phyloP scores from a whole-genome alignment of 805 yeast species.

The Hermanozyma aechmeae region DNA sequence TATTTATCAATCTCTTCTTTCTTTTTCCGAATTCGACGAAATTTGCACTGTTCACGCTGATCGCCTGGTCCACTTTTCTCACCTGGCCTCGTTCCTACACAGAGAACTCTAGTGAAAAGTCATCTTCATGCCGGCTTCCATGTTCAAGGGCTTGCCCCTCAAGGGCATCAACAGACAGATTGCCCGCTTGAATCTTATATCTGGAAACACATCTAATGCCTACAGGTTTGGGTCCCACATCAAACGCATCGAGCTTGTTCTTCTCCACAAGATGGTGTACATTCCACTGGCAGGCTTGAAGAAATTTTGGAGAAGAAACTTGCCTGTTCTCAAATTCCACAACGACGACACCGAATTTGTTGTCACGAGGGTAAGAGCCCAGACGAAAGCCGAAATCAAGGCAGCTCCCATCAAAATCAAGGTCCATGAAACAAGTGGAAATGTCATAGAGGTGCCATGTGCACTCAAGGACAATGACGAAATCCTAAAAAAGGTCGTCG shows the following conservation, averaged over 20 bases:
- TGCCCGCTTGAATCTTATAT: slow-evolving; percentile 39
- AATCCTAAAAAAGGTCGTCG: slow-evolving; percentile 50
- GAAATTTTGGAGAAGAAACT: slow-evolving; percentile 63
- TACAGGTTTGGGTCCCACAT: slow-evolving; percentile 14
- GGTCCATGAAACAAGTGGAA: slow-evolving; percentile 25
- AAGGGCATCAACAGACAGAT: slow-evolving; percentile 23
- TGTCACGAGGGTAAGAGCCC: slow-evolving; percentile 44
- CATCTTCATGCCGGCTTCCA: slow-evolving; percentile 1
- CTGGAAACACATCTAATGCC: slow-evolving; percentile 38
- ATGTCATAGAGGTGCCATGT: slow-evolving; percentile 41
- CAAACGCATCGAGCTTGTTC: slow-evolving; percentile 39
- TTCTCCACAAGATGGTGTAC: slow-evolving; percentile 31
- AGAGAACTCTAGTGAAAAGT: no score
- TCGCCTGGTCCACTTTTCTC: no score
- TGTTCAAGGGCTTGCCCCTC: slow-evolving; percentile 7
- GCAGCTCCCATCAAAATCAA: slow-evolving; percentile 39
- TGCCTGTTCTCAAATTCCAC: slow-evolving; percentile 75
- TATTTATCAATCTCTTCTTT: no score
- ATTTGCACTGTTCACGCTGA: no score
- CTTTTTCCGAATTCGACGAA: no score
- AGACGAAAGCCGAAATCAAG: slow-evolving; percentile 30
- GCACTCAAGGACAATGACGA: slow-evolving; percentile 36
- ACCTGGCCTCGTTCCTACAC: no score
- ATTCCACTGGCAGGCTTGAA: slow-evolving; percentile 60
- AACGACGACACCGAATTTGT: slow-evolving; percentile 62